phyloP scores from a whole-genome alignment of 352 stramenopile species.

The Globisporangium lucens region DNA sequence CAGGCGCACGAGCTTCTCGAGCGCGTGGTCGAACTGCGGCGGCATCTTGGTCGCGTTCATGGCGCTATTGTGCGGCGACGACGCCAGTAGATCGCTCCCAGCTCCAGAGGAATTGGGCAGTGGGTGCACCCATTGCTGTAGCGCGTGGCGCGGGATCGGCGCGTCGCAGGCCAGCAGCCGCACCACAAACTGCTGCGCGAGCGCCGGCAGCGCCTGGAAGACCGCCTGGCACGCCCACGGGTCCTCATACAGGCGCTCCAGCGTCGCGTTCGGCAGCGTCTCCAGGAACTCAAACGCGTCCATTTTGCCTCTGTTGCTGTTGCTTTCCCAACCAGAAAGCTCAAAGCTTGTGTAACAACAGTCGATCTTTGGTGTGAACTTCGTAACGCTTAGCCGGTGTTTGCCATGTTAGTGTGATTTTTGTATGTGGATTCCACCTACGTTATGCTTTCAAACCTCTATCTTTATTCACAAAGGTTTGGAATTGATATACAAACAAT shows the following conservation, averaged over 20 bases:
- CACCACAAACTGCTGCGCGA: constrained; percentile 91
- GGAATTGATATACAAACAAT: background rate
- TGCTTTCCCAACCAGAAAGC: background rate
- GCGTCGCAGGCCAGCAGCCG: constrained; percentile 70
- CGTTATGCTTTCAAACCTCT: no score
- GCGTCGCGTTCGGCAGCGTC: constrained; percentile 67
- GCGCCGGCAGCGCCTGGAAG: constrained; percentile 79
- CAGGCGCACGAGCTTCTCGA: constrained; percentile 56
- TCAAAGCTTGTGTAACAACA: no score
- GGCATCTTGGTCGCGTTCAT: constrained; percentile 31
- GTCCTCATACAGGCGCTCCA: constrained; percentile 81
- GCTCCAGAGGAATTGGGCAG: constrained; percentile 10
- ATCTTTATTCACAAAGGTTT: no score
- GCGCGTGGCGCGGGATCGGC: constrained; percentile 38
- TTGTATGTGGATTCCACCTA: no score
- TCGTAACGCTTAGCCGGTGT: no score
- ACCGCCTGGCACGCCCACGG: constrained; percentile 89
- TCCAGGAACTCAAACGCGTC: constrained; percentile 87
- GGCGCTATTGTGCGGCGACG: constrained; percentile 7
- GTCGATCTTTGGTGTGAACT: no score
- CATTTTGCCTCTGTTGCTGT: constrained; percentile 31
- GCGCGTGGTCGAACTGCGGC: constrained; percentile 44
- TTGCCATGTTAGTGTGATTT: no score
- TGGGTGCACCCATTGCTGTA: constrained; percentile 74
- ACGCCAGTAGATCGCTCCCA: constrained; percentile 1